A percentile compares a stretch with the other conserved stretches of the same genome.
Conservation (phyloP, 768 basidiomycete species). For the Pleurotus eryngii region DNA sequence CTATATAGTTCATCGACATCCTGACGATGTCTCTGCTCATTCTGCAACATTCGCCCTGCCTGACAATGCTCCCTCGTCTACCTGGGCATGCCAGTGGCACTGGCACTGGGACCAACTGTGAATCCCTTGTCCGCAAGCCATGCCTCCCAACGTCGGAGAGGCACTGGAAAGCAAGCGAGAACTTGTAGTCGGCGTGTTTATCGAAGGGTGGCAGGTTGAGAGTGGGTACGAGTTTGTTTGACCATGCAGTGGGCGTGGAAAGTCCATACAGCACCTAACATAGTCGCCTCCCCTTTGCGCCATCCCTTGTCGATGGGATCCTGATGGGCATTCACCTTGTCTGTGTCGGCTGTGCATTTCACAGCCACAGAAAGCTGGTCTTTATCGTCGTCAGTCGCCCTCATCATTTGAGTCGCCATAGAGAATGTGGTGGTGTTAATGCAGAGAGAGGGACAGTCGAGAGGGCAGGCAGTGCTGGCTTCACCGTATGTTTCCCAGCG, state of each 20-base stretch:
- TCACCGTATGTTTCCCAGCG: no score
- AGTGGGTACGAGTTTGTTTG: constrained; percentile 52
- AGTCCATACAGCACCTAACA: constrained; percentile 84
- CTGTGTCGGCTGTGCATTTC: no score
- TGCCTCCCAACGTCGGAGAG: constrained; percentile 97
- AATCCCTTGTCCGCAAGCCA: constrained; percentile 90
- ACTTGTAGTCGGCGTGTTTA: constrained; percentile 83
- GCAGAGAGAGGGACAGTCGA: no score
- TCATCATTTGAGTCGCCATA: no score
- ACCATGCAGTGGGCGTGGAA: constrained; percentile 56
- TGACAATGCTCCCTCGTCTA: constrained; percentile 75
- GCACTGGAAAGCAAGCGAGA: constrained; percentile 93
- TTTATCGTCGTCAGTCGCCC: no score
- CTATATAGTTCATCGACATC: constrained; percentile 56
- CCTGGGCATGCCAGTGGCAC: constrained; percentile 69
- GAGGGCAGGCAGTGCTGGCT: no score
- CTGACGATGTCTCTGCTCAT: constrained; percentile 52
- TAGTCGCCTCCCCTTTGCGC: no score
- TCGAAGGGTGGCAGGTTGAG: constrained; percentile 71
- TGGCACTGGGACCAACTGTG: constrained; percentile 75
- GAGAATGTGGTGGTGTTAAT: no score
- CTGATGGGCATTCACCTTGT: no score
- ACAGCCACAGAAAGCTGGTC: no score
- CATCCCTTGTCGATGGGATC: no score
- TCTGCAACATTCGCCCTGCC: constrained; percentile 53